Base-by-base conservation (phyloP, 148 eudicot genomes). In the Fagopyrum tataricum region DNA sequence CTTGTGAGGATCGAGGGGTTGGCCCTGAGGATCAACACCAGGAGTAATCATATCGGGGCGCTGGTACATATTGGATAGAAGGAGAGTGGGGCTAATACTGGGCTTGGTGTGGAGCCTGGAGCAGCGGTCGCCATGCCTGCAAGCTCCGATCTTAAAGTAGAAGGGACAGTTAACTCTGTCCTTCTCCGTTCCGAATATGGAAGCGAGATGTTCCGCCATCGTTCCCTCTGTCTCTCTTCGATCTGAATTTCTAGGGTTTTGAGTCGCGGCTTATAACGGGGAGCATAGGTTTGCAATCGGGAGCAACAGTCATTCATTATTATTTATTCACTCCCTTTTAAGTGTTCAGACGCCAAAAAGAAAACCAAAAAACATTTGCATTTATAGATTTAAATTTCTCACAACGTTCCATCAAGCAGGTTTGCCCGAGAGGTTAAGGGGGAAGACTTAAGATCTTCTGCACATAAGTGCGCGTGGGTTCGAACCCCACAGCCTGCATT, bases 401-500 rank as follows among this genome's bases (percentile, higher is more conserved):
- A 31, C n/a, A 1, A 31, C 2, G 2, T 1, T 31, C 37, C 37
- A 31, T 31, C 37, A 17, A 48, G 79, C 79, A 56, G 75, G 79
- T 74, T 82, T 79, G 76, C 77, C 77, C 76, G 78, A 79, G 81
- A 39, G 74, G 72, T 72, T 71, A 74, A 84, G 82, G 81, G 81
- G 81, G 79, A 77, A 80, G 80, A 74, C 78, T 79, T 70, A 74
- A 79, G 78, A 79, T 78, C 81, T 85, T 78, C 79, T 81, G 81
- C 79, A 77, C 81, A 78, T 80, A 87, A 83, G 87, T 87, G 88
- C 91, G 88, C 88, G 83, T 87, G 87, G 88, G 91, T 87, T 87
- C 88, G 88, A 87, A 87, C 91, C 88, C 91, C 91, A 85, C 80
- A 87, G 88, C 88, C 87, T 76, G 86, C 90, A 87, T 31, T 31